Evolutionary conservation across 345 rosid species (phyloP).

Genomic region (Hirschfeldia incana): DNA sequence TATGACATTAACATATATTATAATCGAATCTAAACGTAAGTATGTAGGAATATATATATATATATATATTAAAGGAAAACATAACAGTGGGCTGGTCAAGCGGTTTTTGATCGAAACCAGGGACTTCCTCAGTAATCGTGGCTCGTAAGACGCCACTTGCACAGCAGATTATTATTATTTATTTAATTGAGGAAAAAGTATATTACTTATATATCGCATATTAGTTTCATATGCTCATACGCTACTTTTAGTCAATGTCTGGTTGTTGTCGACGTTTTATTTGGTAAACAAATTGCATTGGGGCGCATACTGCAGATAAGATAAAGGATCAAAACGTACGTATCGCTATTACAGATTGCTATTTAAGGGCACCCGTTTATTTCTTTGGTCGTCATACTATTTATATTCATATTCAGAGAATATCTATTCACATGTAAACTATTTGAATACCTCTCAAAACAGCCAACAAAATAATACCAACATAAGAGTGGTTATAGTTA

Average conservation of each 20-base stretch:
- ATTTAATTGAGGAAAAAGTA: not conserved
- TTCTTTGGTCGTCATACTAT: no score
- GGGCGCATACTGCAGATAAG: constrained; percentile 41
- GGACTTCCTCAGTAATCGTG: constrained; percentile 29
- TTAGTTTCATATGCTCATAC: constrained; percentile 32
- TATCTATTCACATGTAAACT: not conserved
- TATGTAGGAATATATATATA: not conserved
- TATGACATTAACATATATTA: no score
- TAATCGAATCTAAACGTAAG: not conserved
- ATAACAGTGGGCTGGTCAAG: constrained; percentile 36
- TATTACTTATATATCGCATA: not conserved
- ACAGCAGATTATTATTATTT: not conserved
- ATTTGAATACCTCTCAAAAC: not conserved
- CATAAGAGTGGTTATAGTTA: not conserved
- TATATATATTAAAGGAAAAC: not conserved
- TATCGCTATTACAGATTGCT: no score
- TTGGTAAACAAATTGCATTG: constrained; percentile 30
- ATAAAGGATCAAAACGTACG: constrained; percentile 1
- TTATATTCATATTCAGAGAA: not conserved
- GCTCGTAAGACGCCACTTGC: constrained; percentile 34
- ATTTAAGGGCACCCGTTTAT: no score
- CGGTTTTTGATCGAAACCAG: constrained; percentile 34
- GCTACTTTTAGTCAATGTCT: constrained; percentile 42
- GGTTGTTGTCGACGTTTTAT: constrained; percentile 31
- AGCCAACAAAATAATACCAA: not conserved